Evolutionary conservation across 495 filamentous ascomycete species (phyloP).

Genomic region (Echria macrotheca): DNA sequence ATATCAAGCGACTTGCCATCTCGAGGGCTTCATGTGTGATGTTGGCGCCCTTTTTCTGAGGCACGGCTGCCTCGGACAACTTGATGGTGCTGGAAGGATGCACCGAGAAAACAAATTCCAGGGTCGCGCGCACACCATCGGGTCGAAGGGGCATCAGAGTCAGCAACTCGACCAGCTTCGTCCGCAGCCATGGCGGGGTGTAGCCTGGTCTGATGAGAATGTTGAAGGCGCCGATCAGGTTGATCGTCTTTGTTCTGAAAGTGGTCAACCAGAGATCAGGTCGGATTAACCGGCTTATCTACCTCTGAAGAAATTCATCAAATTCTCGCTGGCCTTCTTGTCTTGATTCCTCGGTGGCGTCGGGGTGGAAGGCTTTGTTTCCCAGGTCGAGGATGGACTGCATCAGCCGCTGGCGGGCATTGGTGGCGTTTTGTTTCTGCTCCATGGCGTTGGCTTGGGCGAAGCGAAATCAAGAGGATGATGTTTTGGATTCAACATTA

Average conservation of each 20-base stretch:
- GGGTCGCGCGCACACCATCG: constrained; percentile 59
- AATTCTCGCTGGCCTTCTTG: constrained; percentile 32
- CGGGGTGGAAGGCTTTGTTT: constrained; percentile 38
- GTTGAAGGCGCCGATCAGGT: constrained; percentile 42
- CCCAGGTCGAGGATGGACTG: constrained; percentile 32
- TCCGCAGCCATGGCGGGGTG: constrained; percentile 44
- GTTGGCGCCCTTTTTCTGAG: constrained; percentile 51
- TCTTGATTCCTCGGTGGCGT: constrained; percentile 21
- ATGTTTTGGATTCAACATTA: no score
- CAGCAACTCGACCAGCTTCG: constrained; percentile 50
- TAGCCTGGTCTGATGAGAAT: constrained; percentile 40
- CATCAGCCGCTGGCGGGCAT: constrained; percentile 23
- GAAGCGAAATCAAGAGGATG: no score
- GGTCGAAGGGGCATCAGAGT: constrained; percentile 60
- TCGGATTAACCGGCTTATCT: constrained; percentile 12
- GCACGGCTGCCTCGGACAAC: constrained; percentile 31
- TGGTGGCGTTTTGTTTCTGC: constrained; percentile 3
- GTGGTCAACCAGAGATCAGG: constrained; percentile 16
- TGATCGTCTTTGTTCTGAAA: constrained; percentile 38
- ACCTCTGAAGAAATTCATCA: constrained; percentile 37
- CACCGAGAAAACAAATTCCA: constrained; percentile 65
- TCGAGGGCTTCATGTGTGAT: constrained; percentile 70
- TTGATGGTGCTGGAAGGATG: constrained; percentile 43
- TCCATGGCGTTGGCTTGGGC: not conserved
- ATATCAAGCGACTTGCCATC: constrained; percentile 58